Base-by-base conservation (phyloP, 192 early-diverging fungal genomes). In the Lobulomyces angularis region DNA sequence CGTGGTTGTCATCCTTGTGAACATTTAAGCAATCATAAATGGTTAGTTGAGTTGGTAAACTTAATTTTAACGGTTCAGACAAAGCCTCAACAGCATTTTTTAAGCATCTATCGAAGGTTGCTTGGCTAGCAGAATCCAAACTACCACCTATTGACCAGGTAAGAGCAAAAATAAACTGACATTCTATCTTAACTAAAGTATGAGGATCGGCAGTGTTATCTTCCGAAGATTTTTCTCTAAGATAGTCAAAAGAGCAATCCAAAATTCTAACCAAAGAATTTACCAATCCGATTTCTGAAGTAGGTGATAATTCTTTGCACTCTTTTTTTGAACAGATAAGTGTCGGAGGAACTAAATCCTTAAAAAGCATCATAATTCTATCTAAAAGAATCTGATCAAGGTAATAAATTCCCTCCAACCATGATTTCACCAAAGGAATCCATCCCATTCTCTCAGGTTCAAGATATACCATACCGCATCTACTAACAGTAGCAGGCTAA, bases 391-490 rank as follows among this genome's bases (percentile, higher is more conserved):
- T 54, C 11, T 56, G 27, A 1, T 46, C 19, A 17, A 75, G 33
- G 31, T 65, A 70, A 5, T 36, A 26, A 1, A 67, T 20, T 0
- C 44, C 47, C 41, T 74, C 62, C 0, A 72, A 44, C 74, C 74
- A 77, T 11, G 70, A 71, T 23, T 41, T 41, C 27, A 71, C 31
- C 2, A 69, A 23, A 3, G 74, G 74, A 31, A 45, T 55, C 74
- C 74, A 77, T 12, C 74, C 74, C 24, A 77, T 35, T 23, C 67
- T 42, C 33, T 68, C 71, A 5, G 74, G 71, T 37, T 77, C 74
- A 42, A 77, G 43, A 41, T 69, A 74, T 2, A 77, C 71, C 74
- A 77, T 77, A 8, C 74, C 74, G 40, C 74, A 77, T 26, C 74
- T 55, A 74, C 64, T 67, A 8, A 77, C 74, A 2, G 74, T 77